Evolutionary conservation across 2,329 filamentous ascomycete genomes (phyloP).

Genomic region (Raffaelea ambrosiae): DNA sequence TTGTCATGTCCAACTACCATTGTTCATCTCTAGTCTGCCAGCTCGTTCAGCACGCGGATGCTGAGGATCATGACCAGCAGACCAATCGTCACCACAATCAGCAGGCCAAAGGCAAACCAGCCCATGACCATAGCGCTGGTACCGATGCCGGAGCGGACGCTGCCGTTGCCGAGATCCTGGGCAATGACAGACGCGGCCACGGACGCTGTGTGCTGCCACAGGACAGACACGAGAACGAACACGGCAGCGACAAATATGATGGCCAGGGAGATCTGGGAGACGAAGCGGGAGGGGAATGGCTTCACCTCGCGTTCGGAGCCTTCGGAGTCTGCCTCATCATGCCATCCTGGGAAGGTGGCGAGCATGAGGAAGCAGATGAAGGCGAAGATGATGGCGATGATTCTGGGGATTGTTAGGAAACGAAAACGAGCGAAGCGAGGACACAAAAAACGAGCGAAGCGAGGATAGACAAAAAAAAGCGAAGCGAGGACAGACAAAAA

Average conservation of each 20-base stretch:
- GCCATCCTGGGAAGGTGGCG: conserved; percentile 95
- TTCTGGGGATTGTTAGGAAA: conserved; percentile 42
- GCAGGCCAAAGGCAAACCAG: conserved; percentile 90
- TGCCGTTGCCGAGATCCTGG: conserved; percentile 85
- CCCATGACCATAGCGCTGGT: conserved; percentile 93
- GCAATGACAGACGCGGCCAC: conserved; percentile 91
- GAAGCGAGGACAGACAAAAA: not conserved
- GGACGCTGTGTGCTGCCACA: conserved; percentile 93
- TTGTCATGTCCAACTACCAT: not conserved
- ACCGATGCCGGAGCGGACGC: conserved; percentile 79
- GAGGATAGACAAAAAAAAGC: not conserved
- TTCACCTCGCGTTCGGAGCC: conserved; percentile 87
- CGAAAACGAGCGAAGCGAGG: not conserved
- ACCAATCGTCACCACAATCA: conserved; percentile 94
- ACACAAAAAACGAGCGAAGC: not conserved
- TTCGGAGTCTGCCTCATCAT: conserved; percentile 74
- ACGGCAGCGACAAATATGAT: conserved; percentile 77
- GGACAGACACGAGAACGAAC: conserved; percentile 63
- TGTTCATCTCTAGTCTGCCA: conserved; percentile 25
- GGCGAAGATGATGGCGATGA: conserved; percentile 95
- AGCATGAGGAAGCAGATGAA: conserved; percentile 93
- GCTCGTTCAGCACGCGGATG: conserved; percentile 67
- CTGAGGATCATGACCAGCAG: conserved; percentile 94
- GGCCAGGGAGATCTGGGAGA: conserved; percentile 85
- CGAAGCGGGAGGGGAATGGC: conserved; percentile 84